A percentile compares a stretch with the other conserved stretches of the same genome.
Evolutionary conservation across 2,329 filamentous ascomycete genomes (phyloP).

Genomic region (Didymellaceae sp.): DNA sequence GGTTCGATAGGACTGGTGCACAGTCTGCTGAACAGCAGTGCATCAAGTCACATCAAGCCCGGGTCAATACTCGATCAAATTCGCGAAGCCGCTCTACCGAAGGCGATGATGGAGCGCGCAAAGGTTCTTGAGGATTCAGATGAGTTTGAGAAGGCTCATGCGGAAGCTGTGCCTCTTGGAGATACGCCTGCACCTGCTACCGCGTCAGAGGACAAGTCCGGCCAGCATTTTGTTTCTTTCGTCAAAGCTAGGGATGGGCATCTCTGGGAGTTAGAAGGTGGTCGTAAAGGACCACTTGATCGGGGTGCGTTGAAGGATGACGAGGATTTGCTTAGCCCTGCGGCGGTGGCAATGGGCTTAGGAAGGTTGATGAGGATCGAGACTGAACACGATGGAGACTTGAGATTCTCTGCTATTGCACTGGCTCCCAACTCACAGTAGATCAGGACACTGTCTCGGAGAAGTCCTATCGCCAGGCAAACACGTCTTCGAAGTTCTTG

Average conservation of each 20-base stretch:
- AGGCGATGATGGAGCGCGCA: constrained; percentile 56
- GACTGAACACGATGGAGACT: constrained; percentile 45
- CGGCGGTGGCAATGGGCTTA: constrained; percentile 51
- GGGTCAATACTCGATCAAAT: constrained; percentile 56
- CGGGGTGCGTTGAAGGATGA: constrained; percentile 48
- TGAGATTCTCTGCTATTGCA: constrained; percentile 55
- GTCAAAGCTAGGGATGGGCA: constrained; percentile 55
- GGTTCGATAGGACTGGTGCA: constrained; percentile 66
- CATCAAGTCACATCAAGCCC: constrained; percentile 50
- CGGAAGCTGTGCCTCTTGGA: constrained; percentile 51
- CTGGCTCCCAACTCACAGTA: constrained; percentile 33
- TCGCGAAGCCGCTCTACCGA: constrained; percentile 52
- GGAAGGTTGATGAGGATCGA: constrained; percentile 48
- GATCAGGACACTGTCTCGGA: too few species aligned
- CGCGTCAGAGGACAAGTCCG: constrained; percentile 35
- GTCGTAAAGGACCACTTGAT: constrained; percentile 54
- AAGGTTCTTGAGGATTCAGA: constrained; percentile 59
- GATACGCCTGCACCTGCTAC: constrained; percentile 47
- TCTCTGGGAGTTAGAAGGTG: constrained; percentile 57
- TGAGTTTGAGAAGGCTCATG: constrained; percentile 53
- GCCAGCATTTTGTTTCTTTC: constrained; percentile 57
- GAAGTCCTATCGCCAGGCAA: too few species aligned
- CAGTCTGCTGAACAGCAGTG: constrained; percentile 58
- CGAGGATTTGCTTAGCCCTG: constrained; percentile 55
- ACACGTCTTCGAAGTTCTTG: too few species aligned